Percentiles rank a stretch among this genome's conserved stretches.
These are phyloP conservation scores for Penicillium sp. DNA, from an alignment of 2,329 filamentous ascomycete species.

Conservation along the genomic window DNA sequence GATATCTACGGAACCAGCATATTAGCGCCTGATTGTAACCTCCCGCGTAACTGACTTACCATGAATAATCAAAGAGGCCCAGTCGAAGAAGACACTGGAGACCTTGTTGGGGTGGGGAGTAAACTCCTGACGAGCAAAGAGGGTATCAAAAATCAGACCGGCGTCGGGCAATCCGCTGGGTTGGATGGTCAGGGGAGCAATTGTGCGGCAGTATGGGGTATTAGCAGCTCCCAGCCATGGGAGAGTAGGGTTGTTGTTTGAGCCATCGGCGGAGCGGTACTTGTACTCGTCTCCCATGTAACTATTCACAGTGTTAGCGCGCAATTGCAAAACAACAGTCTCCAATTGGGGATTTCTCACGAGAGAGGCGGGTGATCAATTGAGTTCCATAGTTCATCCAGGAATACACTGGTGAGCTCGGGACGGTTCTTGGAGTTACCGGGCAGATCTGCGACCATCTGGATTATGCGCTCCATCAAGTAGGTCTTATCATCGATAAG, in stretches of 20 bases:
- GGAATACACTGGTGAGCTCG: conserved; percentile 64
- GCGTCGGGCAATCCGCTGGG: conserved; percentile 68
- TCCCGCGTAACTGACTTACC: conserved; percentile 42
- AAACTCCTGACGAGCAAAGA: conserved; percentile 44
- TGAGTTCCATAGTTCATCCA: conserved; percentile 68
- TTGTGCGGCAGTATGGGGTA: conserved; percentile 64
- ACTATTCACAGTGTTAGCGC: conserved; percentile 25
- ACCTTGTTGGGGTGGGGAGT: conserved; percentile 66
- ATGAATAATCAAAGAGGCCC: conserved; percentile 71
- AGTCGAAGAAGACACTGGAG: conserved; percentile 69
- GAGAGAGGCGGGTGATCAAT: conserved; percentile 70
- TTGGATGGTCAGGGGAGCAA: conserved; percentile 58
- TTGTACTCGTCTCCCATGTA: conserved; percentile 55
- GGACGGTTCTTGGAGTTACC: conserved; percentile 60
- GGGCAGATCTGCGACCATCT: conserved; percentile 64
- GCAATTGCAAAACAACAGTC: background rate
- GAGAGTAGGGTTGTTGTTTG: conserved; percentile 66
- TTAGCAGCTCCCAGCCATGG: conserved; percentile 67
- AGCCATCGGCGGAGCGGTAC: conserved; percentile 69
- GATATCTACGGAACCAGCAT: conserved; percentile 49
- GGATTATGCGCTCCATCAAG: conserved; percentile 71
- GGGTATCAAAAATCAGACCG: conserved; percentile 46
- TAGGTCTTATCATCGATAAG: conserved; percentile 72
- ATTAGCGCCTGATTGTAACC: background rate
- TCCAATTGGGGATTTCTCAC: conserved; percentile 39